These are phyloP conservation scores for Penicillium maclennaniae DNA, from an alignment of 495 filamentous ascomycete genomes.

Conservation along the genomic window DNA sequence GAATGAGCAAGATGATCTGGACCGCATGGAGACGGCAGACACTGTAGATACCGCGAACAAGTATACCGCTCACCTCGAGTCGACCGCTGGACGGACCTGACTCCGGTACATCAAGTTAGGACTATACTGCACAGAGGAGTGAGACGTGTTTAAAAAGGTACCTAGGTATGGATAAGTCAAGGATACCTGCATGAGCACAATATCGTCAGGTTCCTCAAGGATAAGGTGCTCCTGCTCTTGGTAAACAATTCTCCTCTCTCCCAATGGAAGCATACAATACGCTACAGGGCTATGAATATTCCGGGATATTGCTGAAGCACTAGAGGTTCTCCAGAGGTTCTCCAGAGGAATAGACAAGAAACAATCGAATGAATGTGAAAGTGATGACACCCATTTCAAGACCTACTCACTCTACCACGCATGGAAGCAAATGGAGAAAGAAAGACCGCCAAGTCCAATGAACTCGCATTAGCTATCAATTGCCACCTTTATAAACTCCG, in stretches of 20 bases:
- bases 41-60: slow-evolving; percentile 12
- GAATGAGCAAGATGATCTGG: neutral
- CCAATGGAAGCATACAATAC: no score
- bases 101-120: neutral
- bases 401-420: neutral
- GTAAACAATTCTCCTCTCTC: neutral
- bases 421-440: neutral
- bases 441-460: slow-evolving; percentile 1
- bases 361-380: neutral
- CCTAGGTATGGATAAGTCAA: neutral
- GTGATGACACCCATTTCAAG: neutral
- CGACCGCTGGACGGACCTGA: slow-evolving; percentile 18
- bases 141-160: neutral
- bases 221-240: neutral
- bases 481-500: slow-evolving; percentile 7
- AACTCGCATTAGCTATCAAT: neutral
- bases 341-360: neutral
- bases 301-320: no score
- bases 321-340: neutral
- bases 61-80: slow-evolving; percentile 11
- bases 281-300: no score
- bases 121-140: neutral
- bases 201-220: slow-evolving; percentile 7
- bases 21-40: slow-evolving; percentile 1
- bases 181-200: neutral